These are phyloP conservation scores for Pseudozyma thailandica DNA, from an alignment of 1,284 basidiomycete genomes.

Conservation along the genomic window DNA sequence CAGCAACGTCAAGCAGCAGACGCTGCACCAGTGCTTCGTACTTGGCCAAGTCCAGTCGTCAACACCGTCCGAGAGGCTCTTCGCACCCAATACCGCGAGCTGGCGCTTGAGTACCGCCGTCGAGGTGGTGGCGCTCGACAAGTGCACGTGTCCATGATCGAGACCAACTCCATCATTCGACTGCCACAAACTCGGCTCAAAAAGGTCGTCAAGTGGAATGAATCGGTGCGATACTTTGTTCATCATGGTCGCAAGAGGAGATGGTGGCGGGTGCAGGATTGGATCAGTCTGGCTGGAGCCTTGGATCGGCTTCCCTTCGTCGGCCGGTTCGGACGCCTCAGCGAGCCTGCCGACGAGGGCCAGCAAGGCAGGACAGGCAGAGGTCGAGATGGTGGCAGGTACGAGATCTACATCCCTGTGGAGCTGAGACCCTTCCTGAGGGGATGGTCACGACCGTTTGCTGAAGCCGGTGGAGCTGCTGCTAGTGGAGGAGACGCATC, in stretches of 20 bases:
- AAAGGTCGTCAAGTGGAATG: conserved; percentile 49
- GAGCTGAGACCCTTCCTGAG: conserved; percentile 29
- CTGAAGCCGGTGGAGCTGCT: background rate
- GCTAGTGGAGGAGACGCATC: background rate
- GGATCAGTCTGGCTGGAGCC: background rate
- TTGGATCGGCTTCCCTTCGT: conserved; percentile 28
- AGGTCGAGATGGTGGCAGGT: conserved; percentile 9
- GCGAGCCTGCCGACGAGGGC: background rate
- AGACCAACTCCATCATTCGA: conserved; percentile 25
- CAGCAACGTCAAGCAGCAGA: background rate
- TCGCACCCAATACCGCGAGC: conserved; percentile 27
- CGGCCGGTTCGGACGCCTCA: conserved; percentile 16
- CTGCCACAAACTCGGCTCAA: conserved; percentile 32
- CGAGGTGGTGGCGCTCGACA: conserved; percentile 11
- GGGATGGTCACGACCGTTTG: conserved; percentile 20
- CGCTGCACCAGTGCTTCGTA: conserved; percentile 8
- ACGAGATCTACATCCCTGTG: conserved; percentile 21
- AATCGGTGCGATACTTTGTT: conserved; percentile 31
- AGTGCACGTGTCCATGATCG: conserved; percentile 33
- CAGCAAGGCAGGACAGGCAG: background rate
- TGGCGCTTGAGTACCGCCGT: conserved; percentile 26
- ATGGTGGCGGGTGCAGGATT: conserved; percentile 14
- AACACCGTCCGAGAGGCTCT: conserved; percentile 33
- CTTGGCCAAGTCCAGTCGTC: conserved; percentile 33
- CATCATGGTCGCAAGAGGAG: conserved; percentile 8